Conservation (phyloP, 495 filamentous ascomycete genomes). For the Aspergillus baeticus region DNA sequence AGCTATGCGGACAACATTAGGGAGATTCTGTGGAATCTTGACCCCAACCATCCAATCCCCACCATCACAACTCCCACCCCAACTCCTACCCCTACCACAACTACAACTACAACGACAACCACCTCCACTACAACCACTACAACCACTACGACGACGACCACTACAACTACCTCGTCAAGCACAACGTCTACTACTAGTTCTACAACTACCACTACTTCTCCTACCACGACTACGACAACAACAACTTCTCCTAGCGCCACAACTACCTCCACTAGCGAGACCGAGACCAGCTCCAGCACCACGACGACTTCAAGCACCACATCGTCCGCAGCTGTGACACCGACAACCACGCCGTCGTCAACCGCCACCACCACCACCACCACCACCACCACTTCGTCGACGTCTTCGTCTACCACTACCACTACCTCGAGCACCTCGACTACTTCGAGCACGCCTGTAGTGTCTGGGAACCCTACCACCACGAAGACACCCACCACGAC, state of each 20-base stretch:
- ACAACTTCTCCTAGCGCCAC: neutral
- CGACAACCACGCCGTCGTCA: neutral
- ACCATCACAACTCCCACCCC: conserved; percentile 19
- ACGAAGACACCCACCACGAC: neutral
- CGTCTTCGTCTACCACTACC: neutral
- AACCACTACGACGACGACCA: conserved; percentile 13
- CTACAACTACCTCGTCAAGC: conserved; percentile 2
- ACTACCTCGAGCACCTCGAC: conserved; percentile 4
- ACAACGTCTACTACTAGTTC: neutral
- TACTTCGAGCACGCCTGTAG: neutral
- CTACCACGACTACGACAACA: neutral
- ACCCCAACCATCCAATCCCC: conserved; percentile 26
- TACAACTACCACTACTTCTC: neutral
- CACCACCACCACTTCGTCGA: neutral
- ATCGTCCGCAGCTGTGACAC: neutral
- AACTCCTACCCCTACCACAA: conserved; percentile 17
- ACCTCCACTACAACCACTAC: conserved; percentile 19
- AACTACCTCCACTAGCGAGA: neutral
- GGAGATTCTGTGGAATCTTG: conserved; percentile 35
- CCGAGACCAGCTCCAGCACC: too few species aligned
- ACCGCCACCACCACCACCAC: neutral
- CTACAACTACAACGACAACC: conserved; percentile 15
- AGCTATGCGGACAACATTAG: conserved; percentile 46
- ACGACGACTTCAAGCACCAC: neutral
- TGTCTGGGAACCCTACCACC: neutral